Evolutionary conservation across 2,329 filamentous ascomycete genomes (phyloP), one percentile per base, ranked within the genome.

Genomic region (Aplosporella prunicola): DNA sequence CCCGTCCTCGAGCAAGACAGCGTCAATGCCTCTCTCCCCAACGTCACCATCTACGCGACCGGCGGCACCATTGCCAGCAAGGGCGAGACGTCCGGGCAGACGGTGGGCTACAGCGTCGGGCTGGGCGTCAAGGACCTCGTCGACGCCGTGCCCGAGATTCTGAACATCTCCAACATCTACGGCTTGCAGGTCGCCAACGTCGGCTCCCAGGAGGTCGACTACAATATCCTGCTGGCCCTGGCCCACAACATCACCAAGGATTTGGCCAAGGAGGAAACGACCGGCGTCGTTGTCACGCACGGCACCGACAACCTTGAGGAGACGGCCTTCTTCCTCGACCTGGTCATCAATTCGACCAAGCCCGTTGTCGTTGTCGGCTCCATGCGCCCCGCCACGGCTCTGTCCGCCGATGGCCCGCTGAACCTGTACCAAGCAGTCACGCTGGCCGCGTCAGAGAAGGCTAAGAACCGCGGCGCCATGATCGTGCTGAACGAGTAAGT

Each of bases 221-320:
- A 67, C 13, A 60, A 55, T 5, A 63, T 72, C 36, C 60, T 70
- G 22, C 56, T 75, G 14, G 61, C 58, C 17, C 49, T 77, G 23
- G 61, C 66, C 5, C 58, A 67, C 16, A 55, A 61, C 38, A 67
- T 76, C 35, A 68, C 71, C 39, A 47, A 49, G 9, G 68, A 71
- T 39, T 58, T 76, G 4, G 63, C 66, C 17, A 62, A 61, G 40
- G 50, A 52, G 1, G 56, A 60, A 1, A 53, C 66, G 25, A 47
- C 53, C 8, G 56, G 74, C 23, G 71, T 69, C 5, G 71, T 79
- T 5, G 59, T 81, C 36, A 79, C 76, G 1, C 76, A 80, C 47
- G 76, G 77, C 32, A 80, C 77, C 7, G 77, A 81, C 47, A 78
- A 73, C 0, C 61, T 80, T 1, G 76, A 79, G 47, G 76, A 80